Base-by-base conservation (phyloP, 73 alveolate species). In the Paramecium pentaurelia region DNA sequence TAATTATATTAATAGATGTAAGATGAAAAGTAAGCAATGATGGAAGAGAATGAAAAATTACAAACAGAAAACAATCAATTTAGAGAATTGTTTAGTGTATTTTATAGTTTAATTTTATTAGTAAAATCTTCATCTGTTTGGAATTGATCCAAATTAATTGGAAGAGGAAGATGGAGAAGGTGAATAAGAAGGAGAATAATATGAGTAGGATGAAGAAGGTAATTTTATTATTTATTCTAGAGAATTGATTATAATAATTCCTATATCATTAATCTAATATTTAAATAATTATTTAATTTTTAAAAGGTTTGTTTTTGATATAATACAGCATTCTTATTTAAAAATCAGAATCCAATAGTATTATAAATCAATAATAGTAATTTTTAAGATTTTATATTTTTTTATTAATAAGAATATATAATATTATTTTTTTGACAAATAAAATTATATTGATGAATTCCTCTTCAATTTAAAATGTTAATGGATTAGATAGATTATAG, bases 81-180 rank as follows among this genome's bases (percentile, higher is more conserved):
- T 47, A 80, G 91, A 44, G 91, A 80, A 42, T 32, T 80, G 38
- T 80, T 80, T 47, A 80, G 91, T 80, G 91, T 80, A 80, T 36
- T 36, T 6, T 38, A 0, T n/a, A 64, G 2, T 20, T 42, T 32
- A 45, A 34, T 37, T n/a, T 75, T 3, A 32, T 40, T 42, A 80
- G 91, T 47, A 80, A 80, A 80, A 80, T 27, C 58, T 80, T 25
- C 91, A 80, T 18, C 27, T 80, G 11, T 80, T 80, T 36, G 91
- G 91, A 4, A 80, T 80, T 36, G 91, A 80, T 49, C 91, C 91
- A 25, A 80, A 80, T 80, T 34, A 80, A 80, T 49, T 80, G 18
- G 91, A 80, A 36, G 91, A 42, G n/a, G 88, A 75, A 75, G 84
- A 80, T 14, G 91, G 58, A 8, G 91, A 44, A 45, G 75, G 34